A percentile compares a stretch with the other conserved stretches of the same genome.
phyloP scores from a whole-genome alignment of 202 grass and related monocot genomes.

The Dendrocalamus latiflorus region DNA sequence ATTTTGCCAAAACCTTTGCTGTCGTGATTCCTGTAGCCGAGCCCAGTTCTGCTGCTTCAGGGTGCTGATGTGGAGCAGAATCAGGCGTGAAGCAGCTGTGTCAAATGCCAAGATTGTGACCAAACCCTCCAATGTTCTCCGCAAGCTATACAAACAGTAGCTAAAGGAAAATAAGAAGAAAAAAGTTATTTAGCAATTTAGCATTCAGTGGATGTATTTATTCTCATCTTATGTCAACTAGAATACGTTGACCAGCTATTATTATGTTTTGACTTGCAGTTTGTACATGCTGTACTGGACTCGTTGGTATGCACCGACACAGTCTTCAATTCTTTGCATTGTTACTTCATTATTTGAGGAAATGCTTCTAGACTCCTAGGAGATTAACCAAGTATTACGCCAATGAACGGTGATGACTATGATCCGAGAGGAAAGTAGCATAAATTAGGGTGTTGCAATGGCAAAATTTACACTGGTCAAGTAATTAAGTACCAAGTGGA shows the following conservation, averaged over 20 bases:
- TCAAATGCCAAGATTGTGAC: not conserved
- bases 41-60: not conserved
- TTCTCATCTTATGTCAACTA: not conserved
- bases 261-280: not conserved
- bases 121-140: not conserved
- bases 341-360: not conserved
- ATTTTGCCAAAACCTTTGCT: not conserved
- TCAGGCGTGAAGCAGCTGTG: constrained; percentile 3
- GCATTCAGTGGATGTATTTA: not conserved
- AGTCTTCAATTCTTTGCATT: not conserved
- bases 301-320: not conserved
- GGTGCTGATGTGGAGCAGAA: constrained; percentile 3
- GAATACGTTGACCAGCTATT: not conserved
- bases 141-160: not conserved
- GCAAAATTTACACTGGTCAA: not conserved
- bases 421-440: not conserved
- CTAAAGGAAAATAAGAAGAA: not conserved
- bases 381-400: not conserved
- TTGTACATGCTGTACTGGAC: not conserved
- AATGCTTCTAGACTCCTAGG: not conserved
- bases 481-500: not conserved
- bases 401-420: not conserved
- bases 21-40: not conserved
- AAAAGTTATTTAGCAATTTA: not conserved
- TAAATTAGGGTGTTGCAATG: not conserved